These are phyloP conservation scores for Zangia roseola DNA, from an alignment of 768 basidiomycete species.

Conservation along the genomic window DNA sequence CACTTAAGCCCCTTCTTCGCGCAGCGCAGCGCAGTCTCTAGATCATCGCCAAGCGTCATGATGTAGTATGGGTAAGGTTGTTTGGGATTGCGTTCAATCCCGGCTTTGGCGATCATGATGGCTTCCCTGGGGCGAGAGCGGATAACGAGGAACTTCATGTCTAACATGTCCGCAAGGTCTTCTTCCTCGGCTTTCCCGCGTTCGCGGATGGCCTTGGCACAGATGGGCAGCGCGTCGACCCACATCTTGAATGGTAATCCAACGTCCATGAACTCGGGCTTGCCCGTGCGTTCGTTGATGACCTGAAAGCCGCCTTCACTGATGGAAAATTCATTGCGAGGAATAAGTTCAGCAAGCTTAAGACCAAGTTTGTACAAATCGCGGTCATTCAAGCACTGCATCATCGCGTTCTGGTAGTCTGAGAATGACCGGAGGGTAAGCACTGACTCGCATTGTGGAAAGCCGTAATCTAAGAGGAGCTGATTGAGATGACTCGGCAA, in stretches of 20 bases:
- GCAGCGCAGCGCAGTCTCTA: conserved; percentile 48
- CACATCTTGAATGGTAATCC: conserved; percentile 60
- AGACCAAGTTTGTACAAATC: conserved; percentile 53
- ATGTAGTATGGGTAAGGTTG: conserved; percentile 62
- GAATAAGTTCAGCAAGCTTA: conserved; percentile 47
- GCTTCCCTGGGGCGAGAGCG: conserved; percentile 47
- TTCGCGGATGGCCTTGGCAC: conserved; percentile 51
- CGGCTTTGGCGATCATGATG: conserved; percentile 41
- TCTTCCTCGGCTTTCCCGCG: conserved; percentile 39
- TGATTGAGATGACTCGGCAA: conserved; percentile 47
- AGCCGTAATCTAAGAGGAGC: conserved; percentile 48
- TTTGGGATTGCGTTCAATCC: conserved; percentile 51
- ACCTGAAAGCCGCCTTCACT: conserved; percentile 50
- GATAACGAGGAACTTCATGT: conserved; percentile 57
- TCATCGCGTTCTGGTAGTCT: conserved; percentile 55
- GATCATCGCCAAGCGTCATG: conserved; percentile 48
- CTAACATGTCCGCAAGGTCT: conserved; percentile 62
- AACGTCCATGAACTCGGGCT: conserved; percentile 37
- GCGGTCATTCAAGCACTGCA: conserved; percentile 42
- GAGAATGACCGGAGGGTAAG: conserved; percentile 38
- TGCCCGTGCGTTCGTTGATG: conserved; percentile 43
- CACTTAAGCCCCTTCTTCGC: conserved; percentile 67
- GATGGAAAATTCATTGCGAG: conserved; percentile 58
- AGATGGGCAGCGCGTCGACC: conserved; percentile 55
- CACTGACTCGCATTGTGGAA: conserved; percentile 44